A percentile compares a stretch with the other conserved stretches of the same genome.
phyloP scores from a whole-genome alignment of 2,329 filamentous ascomycete genomes.

The Penicillium sp. region DNA sequence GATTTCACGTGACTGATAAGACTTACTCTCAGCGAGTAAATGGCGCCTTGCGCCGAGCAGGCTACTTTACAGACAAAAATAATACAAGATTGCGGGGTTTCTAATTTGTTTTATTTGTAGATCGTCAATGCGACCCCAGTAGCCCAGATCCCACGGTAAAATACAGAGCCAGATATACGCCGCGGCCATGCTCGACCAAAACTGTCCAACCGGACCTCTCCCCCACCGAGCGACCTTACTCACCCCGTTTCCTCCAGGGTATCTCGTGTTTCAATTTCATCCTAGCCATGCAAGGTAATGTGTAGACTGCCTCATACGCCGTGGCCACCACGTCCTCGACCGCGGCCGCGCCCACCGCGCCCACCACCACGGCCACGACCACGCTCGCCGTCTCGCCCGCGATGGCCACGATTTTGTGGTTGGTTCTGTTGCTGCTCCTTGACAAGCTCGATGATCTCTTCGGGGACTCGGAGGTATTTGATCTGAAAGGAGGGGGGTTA shows the following conservation, averaged over 20 bases:
- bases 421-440: constrained; percentile 88
- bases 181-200: constrained; percentile 44
- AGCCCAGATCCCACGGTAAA: constrained; percentile 36
- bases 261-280: constrained; percentile 37
- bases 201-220: constrained; percentile 29
- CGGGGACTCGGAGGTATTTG: constrained; percentile 94
- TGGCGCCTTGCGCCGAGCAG: not conserved
- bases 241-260: constrained; percentile 36
- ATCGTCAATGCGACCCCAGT: constrained; percentile 21
- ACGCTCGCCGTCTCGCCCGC: constrained; percentile 40
- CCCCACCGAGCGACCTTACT: constrained; percentile 31
- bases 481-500: constrained; percentile 63
- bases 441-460: constrained; percentile 93
- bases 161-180: constrained; percentile 46
- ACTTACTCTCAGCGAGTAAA: not conserved
- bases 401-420: constrained; percentile 47
- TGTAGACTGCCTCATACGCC: constrained; percentile 19
- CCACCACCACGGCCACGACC: constrained; percentile 33
- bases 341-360: constrained; percentile 48
- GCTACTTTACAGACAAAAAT: not conserved
- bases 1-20: constrained; percentile 20
- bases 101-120: constrained; percentile 19
- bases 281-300: constrained; percentile 21
- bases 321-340: constrained; percentile 47
- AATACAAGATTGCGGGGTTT: constrained; percentile 6